Conservation (phyloP, 495 filamentous ascomycete species). For the Podospora comata region DNA sequence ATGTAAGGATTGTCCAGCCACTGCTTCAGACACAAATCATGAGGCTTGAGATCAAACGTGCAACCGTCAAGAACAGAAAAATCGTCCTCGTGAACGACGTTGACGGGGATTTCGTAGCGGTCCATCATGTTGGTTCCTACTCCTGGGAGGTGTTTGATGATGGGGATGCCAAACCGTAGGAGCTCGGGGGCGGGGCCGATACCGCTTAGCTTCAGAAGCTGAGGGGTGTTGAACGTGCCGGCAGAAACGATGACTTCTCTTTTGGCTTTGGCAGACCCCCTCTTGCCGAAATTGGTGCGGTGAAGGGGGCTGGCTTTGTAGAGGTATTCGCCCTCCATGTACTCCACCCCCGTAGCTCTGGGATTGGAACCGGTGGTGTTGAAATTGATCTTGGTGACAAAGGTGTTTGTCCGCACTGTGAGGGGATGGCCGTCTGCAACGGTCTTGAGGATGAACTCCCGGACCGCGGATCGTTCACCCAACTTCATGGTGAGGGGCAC, state of each 20-base stretch:
- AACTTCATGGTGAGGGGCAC: slow-evolving; percentile 49
- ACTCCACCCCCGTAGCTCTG: slow-evolving; percentile 60
- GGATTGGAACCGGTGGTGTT: slow-evolving; percentile 40
- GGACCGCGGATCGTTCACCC: slow-evolving; percentile 47
- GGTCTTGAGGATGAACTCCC: slow-evolving; percentile 53
- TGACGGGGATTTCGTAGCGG: slow-evolving; percentile 55
- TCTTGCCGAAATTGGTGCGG: slow-evolving; percentile 34
- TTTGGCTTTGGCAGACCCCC: slow-evolving; percentile 46
- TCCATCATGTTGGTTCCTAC: slow-evolving; percentile 66
- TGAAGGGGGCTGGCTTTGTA: slow-evolving; percentile 56
- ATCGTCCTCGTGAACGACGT: slow-evolving; percentile 43
- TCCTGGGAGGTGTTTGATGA: slow-evolving; percentile 54
- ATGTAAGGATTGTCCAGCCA: slow-evolving; percentile 36
- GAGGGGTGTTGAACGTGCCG: slow-evolving; percentile 59
- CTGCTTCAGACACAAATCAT: slow-evolving; percentile 51
- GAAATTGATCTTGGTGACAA: slow-evolving; percentile 59
- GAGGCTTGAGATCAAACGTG: slow-evolving; percentile 41
- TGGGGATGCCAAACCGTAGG: slow-evolving; percentile 45
- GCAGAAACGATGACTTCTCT: slow-evolving; percentile 63
- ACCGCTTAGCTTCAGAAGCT: slow-evolving; percentile 62
- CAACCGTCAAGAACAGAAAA: slow-evolving; percentile 46
- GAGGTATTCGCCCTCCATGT: slow-evolving; percentile 55
- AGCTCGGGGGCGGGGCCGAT: slow-evolving; percentile 55
- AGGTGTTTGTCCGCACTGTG: slow-evolving; percentile 55
- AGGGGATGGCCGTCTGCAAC: slow-evolving; percentile 44